Percentiles rank a stretch among this genome's conserved stretches.
Conservation (phyloP, 805 yeast species). For the Phaffomyces opuntiae region DNA sequence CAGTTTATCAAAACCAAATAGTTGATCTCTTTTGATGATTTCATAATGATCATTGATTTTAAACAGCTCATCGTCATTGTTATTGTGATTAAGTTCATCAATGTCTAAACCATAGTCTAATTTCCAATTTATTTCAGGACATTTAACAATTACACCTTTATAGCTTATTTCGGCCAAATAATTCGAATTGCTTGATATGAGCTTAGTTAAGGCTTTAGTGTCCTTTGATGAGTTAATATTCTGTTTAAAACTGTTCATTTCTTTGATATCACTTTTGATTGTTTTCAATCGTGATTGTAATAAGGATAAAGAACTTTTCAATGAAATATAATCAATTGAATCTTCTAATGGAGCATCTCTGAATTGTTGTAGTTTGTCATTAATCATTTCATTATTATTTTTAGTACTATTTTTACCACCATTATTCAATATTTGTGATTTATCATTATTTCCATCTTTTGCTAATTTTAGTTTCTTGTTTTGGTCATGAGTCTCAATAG, state of each 20-base stretch:
- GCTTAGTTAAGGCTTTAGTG: slow-evolving; percentile 11
- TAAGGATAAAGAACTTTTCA: slow-evolving; percentile 18
- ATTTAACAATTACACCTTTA: slow-evolving; percentile 18
- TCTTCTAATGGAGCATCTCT: slow-evolving; percentile 13
- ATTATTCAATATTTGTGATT: neutral
- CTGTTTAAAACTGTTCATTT: slow-evolving; percentile 16
- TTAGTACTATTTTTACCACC: neutral
- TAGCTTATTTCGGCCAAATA: slow-evolving; percentile 22
- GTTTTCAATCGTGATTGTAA: slow-evolving; percentile 12
- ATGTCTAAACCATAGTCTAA: slow-evolving; percentile 19
- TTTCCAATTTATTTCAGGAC: slow-evolving; percentile 22
- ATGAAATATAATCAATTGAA: slow-evolving; percentile 18
- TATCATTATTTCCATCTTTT: neutral
- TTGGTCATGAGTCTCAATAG: neutral
- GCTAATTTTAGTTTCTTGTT: neutral
- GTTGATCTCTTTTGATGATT: slow-evolving; percentile 20
- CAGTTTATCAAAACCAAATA: slow-evolving; percentile 9
- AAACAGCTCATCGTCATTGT: slow-evolving; percentile 6
- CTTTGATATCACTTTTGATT: slow-evolving; percentile 17
- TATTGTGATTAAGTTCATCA: slow-evolving; percentile 5
- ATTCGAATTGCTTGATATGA: slow-evolving; percentile 11
- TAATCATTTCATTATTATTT: neutral
- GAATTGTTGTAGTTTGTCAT: slow-evolving; percentile 10
- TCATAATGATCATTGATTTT: slow-evolving; percentile 21
- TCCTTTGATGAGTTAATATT: slow-evolving; percentile 12